phyloP scores from a whole-genome alignment of 352 stramenopile genomes.

The Globisporangium solare region DNA sequence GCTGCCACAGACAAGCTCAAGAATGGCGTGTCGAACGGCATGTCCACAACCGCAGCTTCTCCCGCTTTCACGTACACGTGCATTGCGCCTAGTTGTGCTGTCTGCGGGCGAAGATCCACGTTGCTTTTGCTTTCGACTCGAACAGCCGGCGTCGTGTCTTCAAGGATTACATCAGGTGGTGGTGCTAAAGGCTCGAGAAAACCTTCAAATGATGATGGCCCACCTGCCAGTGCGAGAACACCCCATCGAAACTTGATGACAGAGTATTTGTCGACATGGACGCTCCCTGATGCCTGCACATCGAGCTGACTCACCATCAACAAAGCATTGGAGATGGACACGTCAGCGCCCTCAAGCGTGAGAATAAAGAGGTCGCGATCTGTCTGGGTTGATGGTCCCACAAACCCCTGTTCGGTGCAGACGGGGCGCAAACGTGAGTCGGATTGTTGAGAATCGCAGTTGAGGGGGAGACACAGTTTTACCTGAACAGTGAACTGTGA shows the following conservation, averaged over 20 bases:
- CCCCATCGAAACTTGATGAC: conserved; percentile 49
- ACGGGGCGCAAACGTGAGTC: background rate
- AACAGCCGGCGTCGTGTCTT: conserved; percentile 14
- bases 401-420: conserved; percentile 28
- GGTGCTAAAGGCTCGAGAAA: conserved; percentile 35
- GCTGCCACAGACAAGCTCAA: conserved; percentile 36
- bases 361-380: conserved; percentile 37
- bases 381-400: conserved; percentile 41
- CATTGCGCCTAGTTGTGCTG: conserved; percentile 41
- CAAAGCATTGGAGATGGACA: conserved; percentile 52
- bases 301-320: conserved; percentile 33
- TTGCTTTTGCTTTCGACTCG: conserved; percentile 30
- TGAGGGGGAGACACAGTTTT: background rate
- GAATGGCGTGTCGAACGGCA: conserved; percentile 60
- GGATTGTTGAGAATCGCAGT: background rate
- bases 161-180: background rate
- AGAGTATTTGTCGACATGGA: conserved; percentile 66
- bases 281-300: conserved; percentile 21
- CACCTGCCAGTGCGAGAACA: conserved; percentile 27
- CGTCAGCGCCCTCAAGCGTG: conserved; percentile 24
- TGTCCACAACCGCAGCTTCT: conserved; percentile 28
- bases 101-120: conserved; percentile 41
- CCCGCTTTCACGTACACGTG: conserved; percentile 27
- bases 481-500: conserved; percentile 50
- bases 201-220: conserved; percentile 31